These are phyloP conservation scores for Ajuga reptans DNA, from an alignment of 305 asterid genomes.

Conservation along the genomic window DNA sequence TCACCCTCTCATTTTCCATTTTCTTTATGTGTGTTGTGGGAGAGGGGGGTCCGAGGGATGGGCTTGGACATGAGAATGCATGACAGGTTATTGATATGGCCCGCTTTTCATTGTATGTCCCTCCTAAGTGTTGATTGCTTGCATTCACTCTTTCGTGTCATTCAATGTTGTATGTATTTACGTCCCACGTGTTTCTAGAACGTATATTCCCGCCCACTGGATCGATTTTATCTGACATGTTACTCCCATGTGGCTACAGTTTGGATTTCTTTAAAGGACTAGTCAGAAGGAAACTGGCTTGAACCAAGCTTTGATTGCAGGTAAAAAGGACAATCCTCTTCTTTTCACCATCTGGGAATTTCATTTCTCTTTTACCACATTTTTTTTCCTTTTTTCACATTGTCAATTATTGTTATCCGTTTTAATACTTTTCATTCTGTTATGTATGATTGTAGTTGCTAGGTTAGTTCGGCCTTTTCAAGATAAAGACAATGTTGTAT, in stretches of 20 bases:
- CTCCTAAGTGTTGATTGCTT: background rate
- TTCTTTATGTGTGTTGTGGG: background rate
- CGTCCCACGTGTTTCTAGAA: slow-evolving; percentile 10
- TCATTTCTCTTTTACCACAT: background rate
- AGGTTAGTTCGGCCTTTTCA: slow-evolving; percentile 9
- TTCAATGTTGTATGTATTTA: slow-evolving; percentile 14
- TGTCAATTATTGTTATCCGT: slow-evolving; percentile 16
- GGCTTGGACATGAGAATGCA: background rate
- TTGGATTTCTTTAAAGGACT: slow-evolving; percentile 83
- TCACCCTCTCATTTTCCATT: background rate
- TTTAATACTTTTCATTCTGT: background rate
- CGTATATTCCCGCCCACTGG: background rate
- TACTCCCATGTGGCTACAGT: slow-evolving; percentile 44
- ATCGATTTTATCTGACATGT: slow-evolving; percentile 9
- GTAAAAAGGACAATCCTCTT: background rate
- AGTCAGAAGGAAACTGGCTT: slow-evolving; percentile 50
- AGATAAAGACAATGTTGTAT: slow-evolving; percentile 2
- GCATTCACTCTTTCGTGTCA: slow-evolving; percentile 12
- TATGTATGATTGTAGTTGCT: slow-evolving; percentile 8
- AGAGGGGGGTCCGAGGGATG: slow-evolving; percentile 4
- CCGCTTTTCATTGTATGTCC: slow-evolving; percentile 8
- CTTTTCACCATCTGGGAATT: slow-evolving; percentile 26
- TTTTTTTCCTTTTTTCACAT: background rate
- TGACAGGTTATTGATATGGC: slow-evolving; percentile 7
- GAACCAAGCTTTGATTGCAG: slow-evolving; percentile 19